Conservation (phyloP, 2,329 filamentous ascomycete genomes). For the Phialophora verrucosa region DNA sequence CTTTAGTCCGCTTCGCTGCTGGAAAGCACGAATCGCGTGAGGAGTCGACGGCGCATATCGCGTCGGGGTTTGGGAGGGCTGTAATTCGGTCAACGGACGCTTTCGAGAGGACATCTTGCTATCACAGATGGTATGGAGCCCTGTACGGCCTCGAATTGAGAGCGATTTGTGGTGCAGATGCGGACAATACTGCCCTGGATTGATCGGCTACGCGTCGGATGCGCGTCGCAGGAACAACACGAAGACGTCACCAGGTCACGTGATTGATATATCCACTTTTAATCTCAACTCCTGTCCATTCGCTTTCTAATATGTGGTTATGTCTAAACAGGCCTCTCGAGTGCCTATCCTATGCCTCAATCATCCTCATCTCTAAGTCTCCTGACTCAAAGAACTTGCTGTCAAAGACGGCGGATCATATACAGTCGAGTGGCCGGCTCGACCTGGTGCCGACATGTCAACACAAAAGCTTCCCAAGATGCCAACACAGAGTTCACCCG, state of each 20-base stretch:
- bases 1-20: constrained; percentile 50
- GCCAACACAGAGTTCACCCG: constrained; percentile 8
- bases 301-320: neutral
- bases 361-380: neutral
- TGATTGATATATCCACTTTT: neutral
- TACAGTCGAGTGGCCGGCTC: neutral
- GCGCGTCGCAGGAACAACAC: constrained; percentile 8
- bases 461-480: neutral
- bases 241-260: constrained; percentile 3
- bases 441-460: neutral
- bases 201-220: neutral
- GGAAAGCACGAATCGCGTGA: constrained; percentile 60
- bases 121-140: neutral
- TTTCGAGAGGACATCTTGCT: constrained; percentile 36
- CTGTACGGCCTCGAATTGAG: neutral
- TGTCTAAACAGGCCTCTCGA: neutral
- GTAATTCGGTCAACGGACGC: constrained; percentile 26
- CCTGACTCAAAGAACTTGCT: neutral
- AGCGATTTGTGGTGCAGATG: neutral
- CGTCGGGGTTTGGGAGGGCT: constrained; percentile 39
- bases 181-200: neutral
- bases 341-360: neutral
- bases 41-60: constrained; percentile 59
- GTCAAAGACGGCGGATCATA: neutral
- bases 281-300: neutral